These are phyloP conservation scores for Talinum fruticosum DNA, from an alignment of 148 eudicot species.

Conservation along the genomic window DNA sequence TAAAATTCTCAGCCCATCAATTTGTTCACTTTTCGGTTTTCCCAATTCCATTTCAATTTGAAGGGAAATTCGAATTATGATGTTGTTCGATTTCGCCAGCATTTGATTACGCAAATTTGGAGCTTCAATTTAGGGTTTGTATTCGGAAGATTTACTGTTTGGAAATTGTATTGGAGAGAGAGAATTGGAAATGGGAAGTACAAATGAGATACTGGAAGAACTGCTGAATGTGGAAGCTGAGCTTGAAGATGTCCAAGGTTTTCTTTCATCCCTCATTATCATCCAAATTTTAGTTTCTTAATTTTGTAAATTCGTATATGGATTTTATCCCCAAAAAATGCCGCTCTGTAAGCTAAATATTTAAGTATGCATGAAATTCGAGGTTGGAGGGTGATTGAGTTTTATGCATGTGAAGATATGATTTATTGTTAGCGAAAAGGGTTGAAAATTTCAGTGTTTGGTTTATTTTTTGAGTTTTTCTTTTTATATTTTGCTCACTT, in stretches of 20 bases:
- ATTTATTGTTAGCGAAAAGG: too few species aligned
- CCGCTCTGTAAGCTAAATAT: neutral
- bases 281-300: neutral
- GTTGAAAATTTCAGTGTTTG: neutral
- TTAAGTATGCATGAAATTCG: neutral
- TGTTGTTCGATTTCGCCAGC: neutral
- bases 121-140: neutral
- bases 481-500: neutral
- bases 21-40: neutral
- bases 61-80: neutral
- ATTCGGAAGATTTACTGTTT: neutral
- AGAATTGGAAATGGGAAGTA: constrained; percentile 30
- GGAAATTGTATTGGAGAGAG: neutral
- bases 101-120: neutral
- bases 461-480: neutral
- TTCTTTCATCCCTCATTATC: neutral
- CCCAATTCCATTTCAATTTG: neutral
- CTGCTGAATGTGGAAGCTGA: constrained; percentile 60
- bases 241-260: constrained; percentile 81
- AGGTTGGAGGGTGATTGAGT: too few species aligned
- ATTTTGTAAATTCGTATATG: neutral
- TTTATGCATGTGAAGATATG: too few species aligned
- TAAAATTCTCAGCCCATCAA: neutral
- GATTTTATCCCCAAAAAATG: neutral
- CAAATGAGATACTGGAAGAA: constrained; percentile 51